Evolutionary conservation across 495 filamentous ascomycete genomes (phyloP).

Genomic region (Podospora pseudoanserina): DNA sequence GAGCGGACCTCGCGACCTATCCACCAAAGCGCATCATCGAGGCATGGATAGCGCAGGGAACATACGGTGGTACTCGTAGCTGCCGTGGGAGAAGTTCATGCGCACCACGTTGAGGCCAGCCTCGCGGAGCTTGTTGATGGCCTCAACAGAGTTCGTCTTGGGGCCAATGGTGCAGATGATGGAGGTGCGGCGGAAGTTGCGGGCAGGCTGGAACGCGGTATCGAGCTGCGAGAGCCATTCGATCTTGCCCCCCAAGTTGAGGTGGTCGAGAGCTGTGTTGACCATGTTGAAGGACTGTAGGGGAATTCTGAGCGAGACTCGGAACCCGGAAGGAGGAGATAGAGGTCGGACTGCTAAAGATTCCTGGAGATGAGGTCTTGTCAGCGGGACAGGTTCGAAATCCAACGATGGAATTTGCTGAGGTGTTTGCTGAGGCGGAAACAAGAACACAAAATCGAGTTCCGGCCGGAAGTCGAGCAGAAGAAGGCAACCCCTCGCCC

Average conservation of each 20-base stretch:
- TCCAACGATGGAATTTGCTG: not conserved
- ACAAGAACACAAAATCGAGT: not conserved
- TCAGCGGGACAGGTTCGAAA: not conserved
- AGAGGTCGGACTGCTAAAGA: constrained; percentile 1
- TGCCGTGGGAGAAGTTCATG: constrained; percentile 98
- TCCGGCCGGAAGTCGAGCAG: not conserved
- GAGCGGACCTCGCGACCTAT: constrained; percentile 20
- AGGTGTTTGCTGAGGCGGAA: not conserved
- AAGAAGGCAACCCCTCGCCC: not conserved
- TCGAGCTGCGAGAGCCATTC: constrained; percentile 81
- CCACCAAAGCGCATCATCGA: constrained; percentile 11
- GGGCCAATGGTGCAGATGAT: constrained; percentile 99
- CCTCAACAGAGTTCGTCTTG: constrained; percentile 97
- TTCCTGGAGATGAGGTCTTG: constrained; percentile 2
- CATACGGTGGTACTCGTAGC: constrained; percentile 62
- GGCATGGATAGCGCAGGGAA: constrained; percentile 6
- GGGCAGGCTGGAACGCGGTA: constrained; percentile 72
- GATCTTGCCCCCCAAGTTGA: constrained; percentile 73
- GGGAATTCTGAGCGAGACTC: not conserved
- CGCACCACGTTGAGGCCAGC: constrained; percentile 95
- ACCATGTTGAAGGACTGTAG: constrained; percentile 46
- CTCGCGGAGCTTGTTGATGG: constrained; percentile 85
- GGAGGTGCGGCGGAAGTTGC: constrained; percentile 90
- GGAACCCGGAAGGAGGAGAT: not conserved
- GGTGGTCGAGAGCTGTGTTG: constrained; percentile 69